Percentiles rank a stretch among this genome's conserved stretches.
Conservation (phyloP, 1,139 yeast species). For the Yamadazyma mexicana region DNA sequence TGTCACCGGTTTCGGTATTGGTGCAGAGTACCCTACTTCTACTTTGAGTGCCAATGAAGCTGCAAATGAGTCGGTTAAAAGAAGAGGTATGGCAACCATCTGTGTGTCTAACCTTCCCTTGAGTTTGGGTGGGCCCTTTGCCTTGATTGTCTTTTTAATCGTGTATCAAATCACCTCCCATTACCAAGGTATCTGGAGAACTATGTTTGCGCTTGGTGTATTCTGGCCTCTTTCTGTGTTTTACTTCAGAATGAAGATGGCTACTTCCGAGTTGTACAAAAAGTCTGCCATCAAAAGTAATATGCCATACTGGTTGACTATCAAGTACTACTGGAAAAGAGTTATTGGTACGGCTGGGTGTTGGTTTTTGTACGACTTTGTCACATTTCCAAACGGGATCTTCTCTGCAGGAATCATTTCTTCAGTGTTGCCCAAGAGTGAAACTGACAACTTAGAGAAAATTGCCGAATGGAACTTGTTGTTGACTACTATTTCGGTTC, state of each 20-base stretch:
- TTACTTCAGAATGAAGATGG: slow-evolving; percentile 69
- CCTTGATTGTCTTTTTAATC: slow-evolving; percentile 64
- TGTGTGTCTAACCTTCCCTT: slow-evolving; percentile 72
- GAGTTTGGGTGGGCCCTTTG: slow-evolving; percentile 76
- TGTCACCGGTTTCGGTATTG: slow-evolving; percentile 71
- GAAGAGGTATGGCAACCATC: slow-evolving; percentile 64
- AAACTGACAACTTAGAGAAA: slow-evolving; percentile 28
- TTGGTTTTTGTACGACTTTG: slow-evolving; percentile 56
- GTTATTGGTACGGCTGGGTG: slow-evolving; percentile 45
- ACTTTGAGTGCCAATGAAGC: slow-evolving; percentile 73
- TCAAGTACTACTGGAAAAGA: slow-evolving; percentile 49
- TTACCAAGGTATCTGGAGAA: slow-evolving; percentile 68
- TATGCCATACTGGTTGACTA: slow-evolving; percentile 43
- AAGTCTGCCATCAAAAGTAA: slow-evolving; percentile 43
- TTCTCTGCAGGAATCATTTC: slow-evolving; percentile 48
- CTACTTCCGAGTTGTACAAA: slow-evolving; percentile 56
- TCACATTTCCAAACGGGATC: slow-evolving; percentile 52
- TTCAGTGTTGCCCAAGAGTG: slow-evolving; percentile 30
- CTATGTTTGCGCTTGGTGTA: slow-evolving; percentile 72
- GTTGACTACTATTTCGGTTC: slow-evolving; percentile 43
- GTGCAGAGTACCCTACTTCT: slow-evolving; percentile 76
- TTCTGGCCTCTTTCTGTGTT: slow-evolving; percentile 74
- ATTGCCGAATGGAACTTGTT: slow-evolving; percentile 53
- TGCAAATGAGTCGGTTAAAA: slow-evolving; percentile 60
- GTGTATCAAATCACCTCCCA: slow-evolving; percentile 57